A percentile compares a stretch with the other conserved stretches of the same genome.
Evolutionary conservation across 108 stramenopile species (phyloP).

Genomic region (Thalassiosira profunda): DNA sequence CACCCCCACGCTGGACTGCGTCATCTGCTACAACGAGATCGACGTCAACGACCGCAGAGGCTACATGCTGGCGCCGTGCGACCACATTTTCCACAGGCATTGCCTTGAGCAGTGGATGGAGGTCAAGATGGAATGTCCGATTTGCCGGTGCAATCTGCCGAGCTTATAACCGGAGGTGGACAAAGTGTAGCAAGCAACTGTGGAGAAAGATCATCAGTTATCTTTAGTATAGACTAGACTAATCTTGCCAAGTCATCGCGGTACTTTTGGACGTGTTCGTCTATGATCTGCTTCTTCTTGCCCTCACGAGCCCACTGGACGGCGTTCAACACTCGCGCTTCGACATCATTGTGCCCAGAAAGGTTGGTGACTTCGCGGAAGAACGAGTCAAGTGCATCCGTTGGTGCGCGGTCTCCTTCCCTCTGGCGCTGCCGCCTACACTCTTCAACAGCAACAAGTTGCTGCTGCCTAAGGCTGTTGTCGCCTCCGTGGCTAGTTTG

Average conservation of each 20-base stretch:
- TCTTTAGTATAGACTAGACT: no score
- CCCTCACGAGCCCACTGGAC: slow-evolving; percentile 18
- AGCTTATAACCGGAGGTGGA: no score
- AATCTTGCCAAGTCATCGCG: no score
- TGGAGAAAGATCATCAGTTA: no score
- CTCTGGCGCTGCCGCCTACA: background rate
- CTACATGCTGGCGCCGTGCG: slow-evolving; percentile 98
- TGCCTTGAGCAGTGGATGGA: slow-evolving; percentile 98
- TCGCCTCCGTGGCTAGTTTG: no score
- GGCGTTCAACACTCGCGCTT: slow-evolving; percentile 8
- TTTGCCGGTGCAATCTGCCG: slow-evolving; percentile 53
- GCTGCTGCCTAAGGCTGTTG: background rate
- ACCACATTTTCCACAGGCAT: slow-evolving; percentile 94
- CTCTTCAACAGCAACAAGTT: slow-evolving; percentile 13
- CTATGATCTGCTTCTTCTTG: slow-evolving; percentile 6
- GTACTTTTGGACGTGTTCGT: background rate
- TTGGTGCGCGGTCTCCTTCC: background rate
- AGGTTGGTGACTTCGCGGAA: slow-evolving; percentile 2
- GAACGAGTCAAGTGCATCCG: slow-evolving; percentile 3
- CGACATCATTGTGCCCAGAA: slow-evolving; percentile 2
- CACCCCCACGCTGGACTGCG: slow-evolving; percentile 74
- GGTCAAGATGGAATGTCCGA: slow-evolving; percentile 97
- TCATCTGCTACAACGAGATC: slow-evolving; percentile 93
- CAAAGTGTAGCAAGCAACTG: no score
- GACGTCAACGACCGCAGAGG: slow-evolving; percentile 62